phyloP scores from a whole-genome alignment of 2,329 filamentous ascomycete genomes.

The Kalaharituber pfeilii region DNA sequence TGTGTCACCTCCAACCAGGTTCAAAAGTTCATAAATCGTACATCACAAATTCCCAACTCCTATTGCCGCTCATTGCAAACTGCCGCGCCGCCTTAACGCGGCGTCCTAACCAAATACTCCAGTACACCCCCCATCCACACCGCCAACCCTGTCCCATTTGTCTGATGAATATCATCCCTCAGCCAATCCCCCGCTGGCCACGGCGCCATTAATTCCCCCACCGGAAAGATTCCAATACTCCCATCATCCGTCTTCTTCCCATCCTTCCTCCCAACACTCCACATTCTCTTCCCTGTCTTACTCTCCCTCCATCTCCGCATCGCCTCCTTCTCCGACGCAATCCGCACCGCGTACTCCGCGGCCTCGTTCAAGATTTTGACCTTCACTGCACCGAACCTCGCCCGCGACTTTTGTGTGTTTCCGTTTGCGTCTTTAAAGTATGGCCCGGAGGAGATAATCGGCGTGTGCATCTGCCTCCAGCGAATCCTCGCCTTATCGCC shows the following conservation, averaged over 20 bases:
- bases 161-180: neutral
- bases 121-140: neutral
- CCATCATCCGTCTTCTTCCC: neutral
- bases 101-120: too few relatives aligned
- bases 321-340: neutral
- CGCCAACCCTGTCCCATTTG: neutral
- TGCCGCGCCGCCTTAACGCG: too few relatives aligned
- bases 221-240: neutral
- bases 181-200: neutral
- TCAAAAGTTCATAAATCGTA: too few relatives aligned
- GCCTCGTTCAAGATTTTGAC: neutral
- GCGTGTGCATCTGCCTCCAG: slow-evolving; percentile 5
- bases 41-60: too few relatives aligned
- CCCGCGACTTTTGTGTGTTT: neutral
- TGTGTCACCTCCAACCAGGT: too few relatives aligned
- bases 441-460: neutral
- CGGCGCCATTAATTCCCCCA: neutral
- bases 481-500: neutral
- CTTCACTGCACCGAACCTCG: neutral
- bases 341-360: neutral
- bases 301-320: neutral
- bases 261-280: neutral
- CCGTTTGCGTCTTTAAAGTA: neutral
- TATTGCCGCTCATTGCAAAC: too few relatives aligned
- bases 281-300: neutral